Conservation (phyloP, 805 yeast species). For the Metschnikowia hibisci region DNA sequence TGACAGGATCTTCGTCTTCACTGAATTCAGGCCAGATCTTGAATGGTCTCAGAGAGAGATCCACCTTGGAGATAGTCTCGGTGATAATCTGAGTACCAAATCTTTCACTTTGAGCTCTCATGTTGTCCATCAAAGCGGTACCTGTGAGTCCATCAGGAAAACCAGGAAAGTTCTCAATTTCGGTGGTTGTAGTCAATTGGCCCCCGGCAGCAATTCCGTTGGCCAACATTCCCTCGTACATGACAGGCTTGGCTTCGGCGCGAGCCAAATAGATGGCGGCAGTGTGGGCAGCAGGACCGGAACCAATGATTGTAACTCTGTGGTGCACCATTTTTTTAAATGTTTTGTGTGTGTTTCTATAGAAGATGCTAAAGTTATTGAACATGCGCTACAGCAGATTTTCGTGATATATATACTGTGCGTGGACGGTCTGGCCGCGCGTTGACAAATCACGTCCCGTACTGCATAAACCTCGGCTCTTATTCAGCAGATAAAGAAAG, state of each 20-base stretch:
- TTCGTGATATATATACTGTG: slow-evolving; percentile 7
- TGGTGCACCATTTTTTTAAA: slow-evolving; percentile 67
- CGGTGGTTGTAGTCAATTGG: slow-evolving; percentile 97
- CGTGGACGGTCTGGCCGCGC: slow-evolving; percentile 11
- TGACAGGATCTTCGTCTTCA: slow-evolving; percentile 87
- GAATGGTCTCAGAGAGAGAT: slow-evolving; percentile 83
- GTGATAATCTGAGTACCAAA: slow-evolving; percentile 95
- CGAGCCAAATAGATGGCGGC: slow-evolving; percentile 96
- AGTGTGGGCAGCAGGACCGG: slow-evolving; percentile 99
- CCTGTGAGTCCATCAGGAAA: slow-evolving; percentile 94
- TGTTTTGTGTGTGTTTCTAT: slow-evolving; percentile 1
- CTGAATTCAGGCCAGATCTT: slow-evolving; percentile 95
- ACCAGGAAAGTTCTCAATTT: slow-evolving; percentile 98
- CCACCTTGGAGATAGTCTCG: slow-evolving; percentile 92
- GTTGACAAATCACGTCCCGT: slow-evolving; percentile 7
- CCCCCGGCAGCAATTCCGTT: slow-evolving; percentile 99
- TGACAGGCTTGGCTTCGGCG: slow-evolving; percentile 90
- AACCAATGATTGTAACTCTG: slow-evolving; percentile 84
- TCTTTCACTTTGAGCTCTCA: slow-evolving; percentile 81
- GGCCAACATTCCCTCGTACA: slow-evolving; percentile 95
- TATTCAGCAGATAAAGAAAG: background rate
- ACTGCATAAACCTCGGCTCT: slow-evolving; percentile 6
- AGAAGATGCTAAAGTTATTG: background rate
- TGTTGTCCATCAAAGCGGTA: slow-evolving; percentile 82
- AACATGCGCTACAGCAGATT: background rate